phyloP scores from a whole-genome alignment of 352 stramenopile species.

The Pythium coloratum region DNA sequence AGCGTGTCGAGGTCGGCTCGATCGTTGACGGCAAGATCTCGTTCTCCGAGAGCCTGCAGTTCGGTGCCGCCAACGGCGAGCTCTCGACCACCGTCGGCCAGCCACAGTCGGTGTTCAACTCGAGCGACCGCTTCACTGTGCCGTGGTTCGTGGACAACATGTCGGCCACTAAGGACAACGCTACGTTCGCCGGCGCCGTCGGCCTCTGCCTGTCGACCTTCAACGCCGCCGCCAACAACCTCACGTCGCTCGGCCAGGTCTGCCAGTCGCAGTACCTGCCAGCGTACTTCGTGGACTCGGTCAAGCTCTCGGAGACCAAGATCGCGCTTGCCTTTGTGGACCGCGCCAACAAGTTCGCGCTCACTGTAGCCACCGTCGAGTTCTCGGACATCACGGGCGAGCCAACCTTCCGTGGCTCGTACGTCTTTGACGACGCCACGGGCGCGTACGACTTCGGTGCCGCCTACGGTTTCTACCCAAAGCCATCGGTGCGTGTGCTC shows the following conservation, averaged over 20 bases:
- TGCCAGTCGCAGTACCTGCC: slow-evolving; percentile 64
- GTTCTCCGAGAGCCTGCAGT: slow-evolving; percentile 54
- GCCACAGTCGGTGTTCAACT: slow-evolving; percentile 62
- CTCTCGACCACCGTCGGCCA: slow-evolving; percentile 54
- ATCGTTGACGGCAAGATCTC: slow-evolving; percentile 49
- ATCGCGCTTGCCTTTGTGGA: slow-evolving; percentile 73
- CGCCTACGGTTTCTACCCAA: slow-evolving; percentile 64
- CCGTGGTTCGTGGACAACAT: slow-evolving; percentile 66
- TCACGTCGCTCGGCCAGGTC: slow-evolving; percentile 33
- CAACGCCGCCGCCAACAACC: slow-evolving; percentile 30
- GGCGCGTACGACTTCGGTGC: slow-evolving; percentile 74
- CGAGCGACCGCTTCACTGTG: slow-evolving; percentile 58
- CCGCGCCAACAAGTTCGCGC: slow-evolving; percentile 68
- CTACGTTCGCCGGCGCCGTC: slow-evolving; percentile 37
- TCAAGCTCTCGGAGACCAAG: slow-evolving; percentile 57
- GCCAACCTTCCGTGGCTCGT: slow-evolving; percentile 69
- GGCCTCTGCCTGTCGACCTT: slow-evolving; percentile 64
- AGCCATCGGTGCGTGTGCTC: slow-evolving; percentile 55
- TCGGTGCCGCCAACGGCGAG: slow-evolving; percentile 41
- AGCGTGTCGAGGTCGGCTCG: slow-evolving; percentile 56
- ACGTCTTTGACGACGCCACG: slow-evolving; percentile 58
- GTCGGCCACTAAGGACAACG: slow-evolving; percentile 47
- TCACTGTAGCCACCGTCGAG: slow-evolving; percentile 68
- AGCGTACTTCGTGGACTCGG: slow-evolving; percentile 71
- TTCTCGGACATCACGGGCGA: slow-evolving; percentile 54